A percentile compares a stretch with the other conserved stretches of the same genome.
Evolutionary conservation across 768 basidiomycete genomes (phyloP).

Genomic region (Tulasnella sp.): DNA sequence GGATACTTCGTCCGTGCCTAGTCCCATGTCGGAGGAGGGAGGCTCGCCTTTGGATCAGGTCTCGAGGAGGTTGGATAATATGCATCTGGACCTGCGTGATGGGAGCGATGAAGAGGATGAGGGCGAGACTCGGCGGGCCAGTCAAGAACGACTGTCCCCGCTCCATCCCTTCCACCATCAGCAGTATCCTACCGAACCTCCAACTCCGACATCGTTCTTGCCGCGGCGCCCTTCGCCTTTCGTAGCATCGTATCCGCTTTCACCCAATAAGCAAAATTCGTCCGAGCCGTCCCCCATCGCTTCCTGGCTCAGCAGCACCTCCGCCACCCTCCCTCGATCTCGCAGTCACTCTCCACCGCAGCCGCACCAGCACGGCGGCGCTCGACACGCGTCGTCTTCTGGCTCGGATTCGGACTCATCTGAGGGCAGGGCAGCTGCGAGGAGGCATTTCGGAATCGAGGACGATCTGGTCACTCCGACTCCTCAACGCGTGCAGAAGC

Average conservation of each 20-base stretch:
- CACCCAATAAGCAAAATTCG: not conserved
- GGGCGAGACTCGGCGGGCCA: not conserved
- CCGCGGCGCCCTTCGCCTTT: not conserved
- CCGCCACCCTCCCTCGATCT: not conserved
- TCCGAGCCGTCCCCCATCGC: not conserved
- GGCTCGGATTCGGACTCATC: not conserved
- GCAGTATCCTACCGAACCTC: not conserved
- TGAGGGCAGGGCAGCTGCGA: constrained; percentile 3
- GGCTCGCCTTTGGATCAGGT: not conserved
- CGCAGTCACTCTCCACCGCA: not conserved
- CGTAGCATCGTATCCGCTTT: not conserved
- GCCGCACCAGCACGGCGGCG: not conserved
- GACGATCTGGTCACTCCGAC: constrained; percentile 19
- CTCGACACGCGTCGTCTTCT: not conserved
- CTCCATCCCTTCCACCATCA: not conserved
- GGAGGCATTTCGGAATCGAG: not conserved
- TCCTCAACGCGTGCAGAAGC: not conserved
- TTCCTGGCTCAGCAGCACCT: not conserved
- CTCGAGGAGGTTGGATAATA: not conserved
- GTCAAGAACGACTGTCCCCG: too few relatives aligned
- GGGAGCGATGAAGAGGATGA: not conserved
- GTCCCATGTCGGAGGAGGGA: not conserved
- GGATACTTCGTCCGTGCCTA: not conserved
- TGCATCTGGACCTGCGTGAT: not conserved
- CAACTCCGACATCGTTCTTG: not conserved